These are phyloP conservation scores for Talaromyces proteolyticus DNA, from an alignment of 495 filamentous ascomycete species.

Conservation along the genomic window DNA sequence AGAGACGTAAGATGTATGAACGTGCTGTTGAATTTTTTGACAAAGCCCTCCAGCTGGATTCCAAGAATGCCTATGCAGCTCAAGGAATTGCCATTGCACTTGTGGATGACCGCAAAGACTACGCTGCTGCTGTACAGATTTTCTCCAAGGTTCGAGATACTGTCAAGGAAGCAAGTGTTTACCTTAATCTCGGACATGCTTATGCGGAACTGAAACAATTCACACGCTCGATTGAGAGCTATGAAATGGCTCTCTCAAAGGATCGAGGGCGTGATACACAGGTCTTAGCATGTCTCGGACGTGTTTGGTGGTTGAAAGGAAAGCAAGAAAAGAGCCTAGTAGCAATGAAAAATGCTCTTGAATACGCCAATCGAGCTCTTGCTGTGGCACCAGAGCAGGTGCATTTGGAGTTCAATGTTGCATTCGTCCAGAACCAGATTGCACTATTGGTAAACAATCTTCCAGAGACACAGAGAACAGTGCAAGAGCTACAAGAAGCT, in stretches of 20 bases:
- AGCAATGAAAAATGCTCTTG: slow-evolving; percentile 81
- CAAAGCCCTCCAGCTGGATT: slow-evolving; percentile 88
- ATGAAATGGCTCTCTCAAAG: slow-evolving; percentile 82
- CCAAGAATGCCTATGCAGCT: slow-evolving; percentile 90
- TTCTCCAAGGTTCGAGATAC: slow-evolving; percentile 86
- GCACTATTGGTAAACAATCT: slow-evolving; percentile 74
- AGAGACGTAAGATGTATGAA: slow-evolving; percentile 77
- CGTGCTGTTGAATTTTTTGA: slow-evolving; percentile 97
- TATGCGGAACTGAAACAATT: slow-evolving; percentile 87
- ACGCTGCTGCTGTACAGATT: slow-evolving; percentile 71
- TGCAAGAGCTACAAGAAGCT: slow-evolving; percentile 73
- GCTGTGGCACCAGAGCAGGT: slow-evolving; percentile 73
- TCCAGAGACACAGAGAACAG: slow-evolving; percentile 65
- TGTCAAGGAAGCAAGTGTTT: slow-evolving; percentile 77
- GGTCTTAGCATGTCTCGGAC: slow-evolving; percentile 84
- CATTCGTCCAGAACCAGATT: slow-evolving; percentile 92
- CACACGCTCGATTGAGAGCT: slow-evolving; percentile 81
- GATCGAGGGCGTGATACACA: slow-evolving; percentile 72
- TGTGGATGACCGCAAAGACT: slow-evolving; percentile 87
- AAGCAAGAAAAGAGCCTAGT: slow-evolving; percentile 71
- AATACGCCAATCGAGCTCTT: slow-evolving; percentile 81
- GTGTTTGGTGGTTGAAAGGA: slow-evolving; percentile 87
- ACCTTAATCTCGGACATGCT: slow-evolving; percentile 87
- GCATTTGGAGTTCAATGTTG: slow-evolving; percentile 95
- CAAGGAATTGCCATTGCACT: slow-evolving; percentile 93